Evolutionary conservation across 2,329 filamentous ascomycete genomes (phyloP).

Genomic region (Tolypocladium nubicola): DNA sequence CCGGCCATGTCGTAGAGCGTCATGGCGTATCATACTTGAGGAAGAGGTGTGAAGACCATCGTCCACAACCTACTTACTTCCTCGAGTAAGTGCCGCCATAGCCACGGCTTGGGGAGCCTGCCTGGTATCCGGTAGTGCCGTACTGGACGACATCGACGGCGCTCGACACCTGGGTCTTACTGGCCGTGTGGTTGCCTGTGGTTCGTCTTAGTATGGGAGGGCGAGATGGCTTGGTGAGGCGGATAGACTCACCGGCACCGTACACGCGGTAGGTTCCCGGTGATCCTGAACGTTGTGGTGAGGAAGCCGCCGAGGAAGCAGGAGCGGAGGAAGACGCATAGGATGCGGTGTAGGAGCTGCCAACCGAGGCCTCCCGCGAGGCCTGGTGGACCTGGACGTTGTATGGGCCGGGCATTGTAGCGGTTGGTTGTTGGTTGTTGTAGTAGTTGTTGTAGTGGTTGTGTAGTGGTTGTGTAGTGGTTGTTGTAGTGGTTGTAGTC

Average conservation of each 20-base stretch:
- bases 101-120: slow-evolving; percentile 16
- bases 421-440: neutral
- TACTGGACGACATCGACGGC: slow-evolving; percentile 21
- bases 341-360: slow-evolving; percentile 15
- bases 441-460: neutral
- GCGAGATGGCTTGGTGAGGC: slow-evolving; percentile 1
- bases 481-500: neutral
- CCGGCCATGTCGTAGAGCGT: neutral
- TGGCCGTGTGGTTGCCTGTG: slow-evolving; percentile 14
- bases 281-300: slow-evolving; percentile 14
- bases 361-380: slow-evolving; percentile 15
- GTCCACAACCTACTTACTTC: neutral
- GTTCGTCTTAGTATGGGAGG: slow-evolving; percentile 9
- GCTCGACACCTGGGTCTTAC: slow-evolving; percentile 11
- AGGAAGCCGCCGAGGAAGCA: slow-evolving; percentile 9
- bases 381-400: slow-evolving; percentile 22
- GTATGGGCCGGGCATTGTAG: slow-evolving; percentile 14
- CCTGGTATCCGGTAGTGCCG: slow-evolving; percentile 17
- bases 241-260: slow-evolving; percentile 17
- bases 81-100: slow-evolving; percentile 13
- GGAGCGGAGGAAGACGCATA: slow-evolving; percentile 7
- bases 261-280: slow-evolving; percentile 19
- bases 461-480: slow-evolving; percentile 1
- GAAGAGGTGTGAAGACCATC: neutral
- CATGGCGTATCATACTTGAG: neutral